Conservation (phyloP, 1,139 yeast species). For the Debaryomyces psychrophilus region DNA sequence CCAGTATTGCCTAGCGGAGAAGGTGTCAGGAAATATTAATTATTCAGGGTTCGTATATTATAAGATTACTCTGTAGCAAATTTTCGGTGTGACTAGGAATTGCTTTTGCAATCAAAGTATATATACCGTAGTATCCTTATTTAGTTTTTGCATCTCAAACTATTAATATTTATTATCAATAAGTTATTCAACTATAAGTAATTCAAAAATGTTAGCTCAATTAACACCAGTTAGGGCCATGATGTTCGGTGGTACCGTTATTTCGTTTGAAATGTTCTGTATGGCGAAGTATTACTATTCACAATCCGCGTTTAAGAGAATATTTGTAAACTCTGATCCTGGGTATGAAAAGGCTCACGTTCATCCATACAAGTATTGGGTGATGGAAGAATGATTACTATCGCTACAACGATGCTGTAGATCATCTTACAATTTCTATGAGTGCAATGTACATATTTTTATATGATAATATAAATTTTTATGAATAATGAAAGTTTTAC, state of each 20-base stretch:
- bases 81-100: slow-evolving; percentile 5
- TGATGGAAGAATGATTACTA: not conserved
- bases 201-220: slow-evolving; percentile 5
- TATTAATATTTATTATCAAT: not conserved
- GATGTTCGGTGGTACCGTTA: slow-evolving; percentile 37
- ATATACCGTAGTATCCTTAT: not conserved
- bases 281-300: slow-evolving; percentile 41
- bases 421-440: not conserved
- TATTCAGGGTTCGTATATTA: slow-evolving; percentile 4
- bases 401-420: not conserved
- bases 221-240: slow-evolving; percentile 35
- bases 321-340: slow-evolving; percentile 35
- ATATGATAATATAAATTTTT: not conserved
- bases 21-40: slow-evolving; percentile 36
- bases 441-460: not conserved
- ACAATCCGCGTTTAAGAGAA: slow-evolving; percentile 26
- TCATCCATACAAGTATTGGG: slow-evolving; percentile 6
- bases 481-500: not conserved
- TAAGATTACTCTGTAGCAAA: slow-evolving; percentile 6
- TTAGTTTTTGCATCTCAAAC: not conserved
- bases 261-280: slow-evolving; percentile 38
- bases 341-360: slow-evolving; percentile 34
- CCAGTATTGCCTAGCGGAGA: slow-evolving; percentile 50
- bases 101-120: slow-evolving; percentile 2
- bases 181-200: not conserved